Evolutionary conservation across 2,329 filamentous ascomycete genomes (phyloP), one percentile per base, ranked within the genome.

Genomic region (Arthrocladium fulminans): DNA sequence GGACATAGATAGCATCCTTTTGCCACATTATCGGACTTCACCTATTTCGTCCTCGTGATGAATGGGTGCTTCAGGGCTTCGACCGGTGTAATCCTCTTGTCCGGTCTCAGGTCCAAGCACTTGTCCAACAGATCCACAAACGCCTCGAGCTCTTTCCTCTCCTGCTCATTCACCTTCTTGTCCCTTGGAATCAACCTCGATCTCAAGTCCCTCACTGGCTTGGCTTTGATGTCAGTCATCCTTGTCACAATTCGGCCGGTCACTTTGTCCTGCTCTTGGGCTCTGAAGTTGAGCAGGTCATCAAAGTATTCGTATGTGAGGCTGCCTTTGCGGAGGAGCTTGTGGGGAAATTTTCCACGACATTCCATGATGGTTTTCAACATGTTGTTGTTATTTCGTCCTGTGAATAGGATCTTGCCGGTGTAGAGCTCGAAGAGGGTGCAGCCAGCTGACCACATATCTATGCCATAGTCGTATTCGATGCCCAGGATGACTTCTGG

Each of bases 401-500:
- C 92, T 1, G 88, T 88, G 65, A 98, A 98, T 25, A 98, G 74
- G 50, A 98, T 97, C 66, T 96, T 95, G 61, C 92, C 92, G 0
- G 92, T 97, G 71, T 94, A 97, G 34, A 98, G 74, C 68, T 98
- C 92, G 66, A 94, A 98, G 24, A 97, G 74, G 0, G 92, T 98
- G 68, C 92, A 98, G 30, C 92, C 94, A 56, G 97, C 88, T 6
- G 90, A 94, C 92, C 92, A 98, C 74, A 95, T 86, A 65, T 98
- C 92, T 56, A 97, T 87, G 6, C 85, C 84, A 63, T 90, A 94
- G 63, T 95, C 88, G 65, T 94, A 95, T 8, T 86, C 84, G 72
- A 96, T 89, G n/a, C 92, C 92, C 2, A 98, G 76, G 53, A 98
- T 95, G 62, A 98, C 88, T 69, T 98, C 92, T 2, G 94, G 92